These are phyloP conservation scores for Fagopyrum esculentum DNA, from an alignment of 148 eudicot genomes.

Conservation along the genomic window DNA sequence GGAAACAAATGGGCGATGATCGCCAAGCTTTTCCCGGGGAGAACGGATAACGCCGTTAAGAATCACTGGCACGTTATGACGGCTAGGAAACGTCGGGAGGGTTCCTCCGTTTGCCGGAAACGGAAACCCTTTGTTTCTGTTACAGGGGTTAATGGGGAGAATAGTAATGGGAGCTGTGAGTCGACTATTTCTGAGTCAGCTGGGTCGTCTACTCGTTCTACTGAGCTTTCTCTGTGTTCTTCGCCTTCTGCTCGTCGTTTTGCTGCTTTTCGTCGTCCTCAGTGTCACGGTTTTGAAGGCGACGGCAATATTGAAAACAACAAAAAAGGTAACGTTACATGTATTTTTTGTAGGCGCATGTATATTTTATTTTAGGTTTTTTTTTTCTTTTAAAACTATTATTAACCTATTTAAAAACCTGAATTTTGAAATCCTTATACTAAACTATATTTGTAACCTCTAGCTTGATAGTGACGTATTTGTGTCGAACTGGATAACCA, in stretches of 20 bases:
- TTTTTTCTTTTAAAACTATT: too few relatives aligned
- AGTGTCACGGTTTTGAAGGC: neutral
- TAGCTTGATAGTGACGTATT: too few relatives aligned
- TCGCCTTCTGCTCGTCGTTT: neutral
- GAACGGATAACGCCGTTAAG: constrained; percentile 13
- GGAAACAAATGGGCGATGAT: constrained; percentile 15
- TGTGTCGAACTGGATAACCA: too few relatives aligned
- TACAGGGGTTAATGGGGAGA: neutral
- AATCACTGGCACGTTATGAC: constrained; percentile 13
- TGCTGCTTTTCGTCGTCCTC: neutral
- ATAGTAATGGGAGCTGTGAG: constrained; percentile 1
- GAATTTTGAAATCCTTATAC: too few relatives aligned
- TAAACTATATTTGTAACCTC: too few relatives aligned
- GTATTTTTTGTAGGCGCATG: too few relatives aligned
- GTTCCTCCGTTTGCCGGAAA: constrained; percentile 10
- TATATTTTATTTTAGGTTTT: too few relatives aligned
- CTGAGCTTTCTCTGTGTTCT: neutral
- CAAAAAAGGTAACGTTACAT: neutral
- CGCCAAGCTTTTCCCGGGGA: constrained; percentile 10
- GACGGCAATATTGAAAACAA: neutral
- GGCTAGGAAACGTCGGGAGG: constrained; percentile 9
- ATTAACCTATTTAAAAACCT: too few relatives aligned
- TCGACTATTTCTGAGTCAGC: constrained; percentile 9
- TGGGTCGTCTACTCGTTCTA: neutral
- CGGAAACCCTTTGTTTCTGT: constrained; percentile 1